Conservation (phyloP, 306 rosid genomes). For the Geum urbanum region DNA sequence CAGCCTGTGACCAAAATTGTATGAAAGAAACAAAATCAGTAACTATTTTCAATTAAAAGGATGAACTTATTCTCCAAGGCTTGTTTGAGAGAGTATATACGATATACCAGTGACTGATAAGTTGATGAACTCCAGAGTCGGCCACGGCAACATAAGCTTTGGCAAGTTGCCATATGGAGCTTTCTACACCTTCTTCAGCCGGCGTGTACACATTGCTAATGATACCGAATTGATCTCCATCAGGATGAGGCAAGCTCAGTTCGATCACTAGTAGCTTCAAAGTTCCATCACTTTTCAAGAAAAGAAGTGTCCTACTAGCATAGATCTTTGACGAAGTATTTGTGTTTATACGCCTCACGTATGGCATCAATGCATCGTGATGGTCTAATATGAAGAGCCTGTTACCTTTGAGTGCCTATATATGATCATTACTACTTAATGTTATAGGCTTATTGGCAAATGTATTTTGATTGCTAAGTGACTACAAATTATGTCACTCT, state of each 20-base stretch:
- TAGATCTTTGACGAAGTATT: conserved; percentile 34
- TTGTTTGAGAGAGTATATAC: conserved; percentile 20
- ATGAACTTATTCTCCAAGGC: neutral
- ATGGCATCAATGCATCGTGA: conserved; percentile 49
- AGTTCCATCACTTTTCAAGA: conserved; percentile 53
- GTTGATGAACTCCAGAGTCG: conserved; percentile 59
- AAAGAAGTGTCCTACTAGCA: conserved; percentile 51
- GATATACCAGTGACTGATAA: conserved; percentile 54
- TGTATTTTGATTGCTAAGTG: too few relatives aligned
- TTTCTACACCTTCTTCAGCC: conserved; percentile 40
- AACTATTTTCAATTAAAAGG: too few relatives aligned
- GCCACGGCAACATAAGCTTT: conserved; percentile 58
- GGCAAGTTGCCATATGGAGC: conserved; percentile 50
- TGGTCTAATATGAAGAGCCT: conserved; percentile 53
- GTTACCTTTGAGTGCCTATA: conserved; percentile 42
- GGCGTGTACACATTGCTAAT: conserved; percentile 46
- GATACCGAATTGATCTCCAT: conserved; percentile 41
- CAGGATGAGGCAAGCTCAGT: conserved; percentile 44
- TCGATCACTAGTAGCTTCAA: conserved; percentile 59
- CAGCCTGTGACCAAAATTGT: too few relatives aligned
- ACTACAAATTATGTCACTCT: too few relatives aligned
- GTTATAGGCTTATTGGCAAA: too few relatives aligned
- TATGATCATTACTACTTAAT: too few relatives aligned
- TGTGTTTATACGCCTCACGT: conserved; percentile 42
- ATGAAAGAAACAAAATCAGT: too few relatives aligned